Evolutionary conservation across 208 protist genomes (phyloP).

Genomic region (Borovskyia barvae): DNA sequence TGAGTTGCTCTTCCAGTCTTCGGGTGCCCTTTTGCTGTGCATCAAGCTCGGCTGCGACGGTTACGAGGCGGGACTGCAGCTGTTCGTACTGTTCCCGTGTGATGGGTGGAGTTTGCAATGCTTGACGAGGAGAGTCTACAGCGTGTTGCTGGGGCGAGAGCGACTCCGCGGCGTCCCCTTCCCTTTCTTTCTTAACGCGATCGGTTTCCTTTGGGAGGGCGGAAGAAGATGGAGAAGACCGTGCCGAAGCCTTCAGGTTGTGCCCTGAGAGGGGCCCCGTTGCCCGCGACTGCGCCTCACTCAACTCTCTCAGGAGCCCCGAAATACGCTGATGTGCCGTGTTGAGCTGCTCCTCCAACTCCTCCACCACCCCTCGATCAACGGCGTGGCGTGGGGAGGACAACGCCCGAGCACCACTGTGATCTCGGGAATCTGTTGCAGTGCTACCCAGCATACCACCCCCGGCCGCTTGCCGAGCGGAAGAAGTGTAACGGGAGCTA

Average conservation of each 20-base stretch:
- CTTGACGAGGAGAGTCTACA: not conserved
- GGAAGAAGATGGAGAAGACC: not conserved
- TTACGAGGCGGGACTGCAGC: constrained; percentile 16
- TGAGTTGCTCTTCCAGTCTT: constrained; percentile 40
- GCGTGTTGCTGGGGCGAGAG: too few relatives aligned
- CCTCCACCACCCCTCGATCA: constrained; percentile 26
- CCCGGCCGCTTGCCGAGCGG: not conserved
- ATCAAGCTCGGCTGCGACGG: constrained; percentile 17
- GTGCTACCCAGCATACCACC: not conserved
- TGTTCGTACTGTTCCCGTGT: constrained; percentile 11
- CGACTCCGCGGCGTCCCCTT: too few relatives aligned
- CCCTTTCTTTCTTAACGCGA: too few relatives aligned
- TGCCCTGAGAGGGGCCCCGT: not conserved
- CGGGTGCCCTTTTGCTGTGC: constrained; percentile 2
- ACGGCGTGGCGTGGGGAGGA: constrained; percentile 18
- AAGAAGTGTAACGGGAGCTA: not conserved
- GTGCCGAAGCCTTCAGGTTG: not conserved
- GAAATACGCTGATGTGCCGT: constrained; percentile 34
- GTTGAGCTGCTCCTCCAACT: constrained; percentile 46
- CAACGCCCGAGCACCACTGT: not conserved
- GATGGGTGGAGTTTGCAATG: not conserved
- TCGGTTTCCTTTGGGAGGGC: too few relatives aligned
- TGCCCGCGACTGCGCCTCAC: not conserved
- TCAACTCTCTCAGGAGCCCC: constrained; percentile 25
- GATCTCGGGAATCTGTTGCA: not conserved